phyloP scores from a whole-genome alignment of 1,139 yeast genomes.

The Waltiozyma solani region DNA sequence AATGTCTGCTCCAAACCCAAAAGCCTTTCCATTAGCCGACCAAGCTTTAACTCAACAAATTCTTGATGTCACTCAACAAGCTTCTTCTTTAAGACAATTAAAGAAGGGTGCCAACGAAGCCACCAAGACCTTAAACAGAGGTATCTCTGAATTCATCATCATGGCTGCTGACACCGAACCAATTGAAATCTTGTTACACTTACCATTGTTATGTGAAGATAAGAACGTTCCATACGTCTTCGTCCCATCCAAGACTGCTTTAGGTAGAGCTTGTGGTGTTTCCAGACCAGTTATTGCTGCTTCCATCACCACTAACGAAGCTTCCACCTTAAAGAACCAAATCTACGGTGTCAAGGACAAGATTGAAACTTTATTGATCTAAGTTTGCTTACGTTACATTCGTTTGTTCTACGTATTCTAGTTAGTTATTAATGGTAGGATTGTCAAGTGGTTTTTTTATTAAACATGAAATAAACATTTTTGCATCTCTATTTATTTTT shows the following conservation, averaged over 20 bases:
- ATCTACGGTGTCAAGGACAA: slow-evolving; percentile 96
- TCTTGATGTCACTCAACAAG: slow-evolving; percentile 95
- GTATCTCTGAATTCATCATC: slow-evolving; percentile 97
- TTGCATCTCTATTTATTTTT: no score
- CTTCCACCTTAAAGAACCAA: slow-evolving; percentile 95
- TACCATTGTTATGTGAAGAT: slow-evolving; percentile 97
- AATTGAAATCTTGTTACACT: slow-evolving; percentile 93
- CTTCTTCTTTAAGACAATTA: slow-evolving; percentile 95
- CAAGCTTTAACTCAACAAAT: slow-evolving; percentile 93
- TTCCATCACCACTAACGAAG: slow-evolving; percentile 96
- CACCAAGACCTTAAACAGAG: slow-evolving; percentile 98
- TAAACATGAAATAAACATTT: background rate
- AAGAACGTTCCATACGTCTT: slow-evolving; percentile 98
- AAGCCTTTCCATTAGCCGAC: slow-evolving; percentile 98
- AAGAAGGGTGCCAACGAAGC: slow-evolving; percentile 99
- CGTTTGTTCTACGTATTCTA: background rate
- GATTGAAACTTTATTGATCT: slow-evolving; percentile 95
- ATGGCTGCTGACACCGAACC: slow-evolving; percentile 99
- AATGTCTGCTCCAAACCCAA: slow-evolving; percentile 80
- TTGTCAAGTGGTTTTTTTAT: background rate
- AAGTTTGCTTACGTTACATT: slow-evolving; percentile 20
- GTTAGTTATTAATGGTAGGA: background rate
- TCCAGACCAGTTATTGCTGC: slow-evolving; percentile 99
- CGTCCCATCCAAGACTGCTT: slow-evolving; percentile 96
- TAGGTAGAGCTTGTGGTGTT: slow-evolving; percentile 99